Evolutionary conservation across 2,329 filamentous ascomycete species (phyloP).

Genomic region (Knufia petricola): DNA sequence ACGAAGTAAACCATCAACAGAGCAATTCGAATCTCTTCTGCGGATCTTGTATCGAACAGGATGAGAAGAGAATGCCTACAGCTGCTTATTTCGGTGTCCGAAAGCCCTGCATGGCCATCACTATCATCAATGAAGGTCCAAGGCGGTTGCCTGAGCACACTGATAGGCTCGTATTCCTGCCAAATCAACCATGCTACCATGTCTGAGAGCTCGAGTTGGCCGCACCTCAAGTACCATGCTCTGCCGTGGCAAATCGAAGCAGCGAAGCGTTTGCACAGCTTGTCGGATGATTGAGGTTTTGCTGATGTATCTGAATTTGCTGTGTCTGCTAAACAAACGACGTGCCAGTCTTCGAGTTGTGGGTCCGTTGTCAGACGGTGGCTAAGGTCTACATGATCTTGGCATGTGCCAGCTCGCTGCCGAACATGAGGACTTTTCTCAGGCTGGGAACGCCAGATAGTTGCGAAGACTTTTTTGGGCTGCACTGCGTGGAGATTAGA

Average conservation of each 20-base stretch:
- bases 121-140: neutral
- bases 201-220: neutral
- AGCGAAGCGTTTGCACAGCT: neutral
- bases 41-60: neutral
- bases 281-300: neutral
- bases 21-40: neutral
- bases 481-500: neutral
- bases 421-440: neutral
- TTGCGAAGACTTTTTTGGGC: neutral
- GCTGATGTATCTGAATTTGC: neutral
- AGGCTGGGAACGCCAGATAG: neutral
- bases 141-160: neutral
- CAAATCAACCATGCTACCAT: neutral
- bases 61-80: neutral
- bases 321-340: neutral
- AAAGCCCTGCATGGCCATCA: neutral
- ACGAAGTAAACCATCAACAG: neutral
- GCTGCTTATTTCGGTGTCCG: neutral
- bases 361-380: neutral
- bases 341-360: neutral
- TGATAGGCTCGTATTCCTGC: neutral
- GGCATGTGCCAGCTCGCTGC: neutral
- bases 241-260: neutral
- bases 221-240: neutral
- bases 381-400: neutral